Evolutionary conservation across 2,329 filamentous ascomycete genomes (phyloP).

Genomic region (Periconia macrospinosa): DNA sequence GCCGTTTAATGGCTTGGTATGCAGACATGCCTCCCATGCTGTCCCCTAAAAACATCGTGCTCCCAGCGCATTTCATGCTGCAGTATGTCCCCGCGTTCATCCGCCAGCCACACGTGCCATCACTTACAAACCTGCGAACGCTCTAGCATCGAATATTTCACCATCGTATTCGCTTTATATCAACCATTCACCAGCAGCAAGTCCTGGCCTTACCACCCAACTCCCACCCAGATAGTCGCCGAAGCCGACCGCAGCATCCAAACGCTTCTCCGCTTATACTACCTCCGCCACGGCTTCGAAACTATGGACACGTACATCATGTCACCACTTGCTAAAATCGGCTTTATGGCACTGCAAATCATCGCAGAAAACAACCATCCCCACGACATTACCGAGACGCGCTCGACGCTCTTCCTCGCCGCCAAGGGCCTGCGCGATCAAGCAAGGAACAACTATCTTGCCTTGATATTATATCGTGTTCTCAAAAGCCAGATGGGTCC

Average conservation of each 20-base stretch:
- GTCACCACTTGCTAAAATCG: not conserved
- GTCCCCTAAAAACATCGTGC: not conserved
- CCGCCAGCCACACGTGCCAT: too few species aligned
- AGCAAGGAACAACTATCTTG: not conserved
- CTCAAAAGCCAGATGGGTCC: not conserved
- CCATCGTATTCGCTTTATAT: not conserved
- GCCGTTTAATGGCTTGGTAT: not conserved
- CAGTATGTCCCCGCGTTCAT: not conserved
- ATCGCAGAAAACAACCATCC: not conserved
- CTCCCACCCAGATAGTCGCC: not conserved
- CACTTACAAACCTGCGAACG: not conserved
- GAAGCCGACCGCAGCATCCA: not conserved
- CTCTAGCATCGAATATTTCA: not conserved
- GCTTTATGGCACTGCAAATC: not conserved
- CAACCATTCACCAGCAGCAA: not conserved
- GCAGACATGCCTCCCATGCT: not conserved
- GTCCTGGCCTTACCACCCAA: not conserved
- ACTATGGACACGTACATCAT: not conserved
- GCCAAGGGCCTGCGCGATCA: not conserved
- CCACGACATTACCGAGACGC: not conserved
- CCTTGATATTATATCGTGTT: not conserved
- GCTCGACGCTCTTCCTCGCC: not conserved
- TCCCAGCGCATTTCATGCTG: not conserved
- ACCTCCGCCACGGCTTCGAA: not conserved
- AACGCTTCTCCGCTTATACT: not conserved